phyloP scores from a whole-genome alignment of 2,329 filamentous ascomycete species.

The Lasiodiplodia sp. region DNA sequence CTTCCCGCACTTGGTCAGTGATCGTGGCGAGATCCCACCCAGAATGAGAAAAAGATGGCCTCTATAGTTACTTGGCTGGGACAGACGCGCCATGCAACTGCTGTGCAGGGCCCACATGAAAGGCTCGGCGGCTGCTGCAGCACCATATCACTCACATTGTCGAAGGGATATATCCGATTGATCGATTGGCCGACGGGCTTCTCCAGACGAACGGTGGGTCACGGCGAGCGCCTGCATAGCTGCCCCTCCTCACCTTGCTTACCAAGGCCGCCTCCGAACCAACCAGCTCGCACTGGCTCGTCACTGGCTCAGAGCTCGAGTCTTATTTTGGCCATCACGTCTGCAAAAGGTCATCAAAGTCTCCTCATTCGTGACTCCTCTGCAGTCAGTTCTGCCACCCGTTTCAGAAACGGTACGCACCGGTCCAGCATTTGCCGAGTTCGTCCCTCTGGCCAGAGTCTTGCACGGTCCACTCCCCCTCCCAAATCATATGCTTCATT shows the following conservation, averaged over 20 bases:
- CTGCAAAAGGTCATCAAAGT: neutral
- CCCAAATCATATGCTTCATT: neutral
- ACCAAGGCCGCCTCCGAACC: neutral
- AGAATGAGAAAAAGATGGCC: neutral
- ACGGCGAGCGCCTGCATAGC: neutral
- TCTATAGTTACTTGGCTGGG: neutral
- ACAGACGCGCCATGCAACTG: neutral
- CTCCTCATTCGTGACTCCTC: neutral
- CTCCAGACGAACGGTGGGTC: neutral
- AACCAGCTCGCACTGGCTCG: neutral
- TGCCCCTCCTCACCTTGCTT: neutral
- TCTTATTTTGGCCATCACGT: neutral
- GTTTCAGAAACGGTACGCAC: neutral
- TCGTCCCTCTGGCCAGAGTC: neutral
- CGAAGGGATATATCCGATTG: neutral
- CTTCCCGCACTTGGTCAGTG: neutral
- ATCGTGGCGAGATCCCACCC: neutral
- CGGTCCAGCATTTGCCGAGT: neutral
- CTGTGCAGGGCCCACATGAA: neutral
- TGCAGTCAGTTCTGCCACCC: neutral
- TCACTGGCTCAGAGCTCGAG: neutral
- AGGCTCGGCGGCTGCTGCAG: neutral
- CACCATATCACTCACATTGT: neutral
- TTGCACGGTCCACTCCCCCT: neutral
- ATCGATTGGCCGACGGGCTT: neutral